Evolutionary conservation across 2,329 filamentous ascomycete genomes (phyloP).

Genomic region (Pyrenophora seminiperda): DNA sequence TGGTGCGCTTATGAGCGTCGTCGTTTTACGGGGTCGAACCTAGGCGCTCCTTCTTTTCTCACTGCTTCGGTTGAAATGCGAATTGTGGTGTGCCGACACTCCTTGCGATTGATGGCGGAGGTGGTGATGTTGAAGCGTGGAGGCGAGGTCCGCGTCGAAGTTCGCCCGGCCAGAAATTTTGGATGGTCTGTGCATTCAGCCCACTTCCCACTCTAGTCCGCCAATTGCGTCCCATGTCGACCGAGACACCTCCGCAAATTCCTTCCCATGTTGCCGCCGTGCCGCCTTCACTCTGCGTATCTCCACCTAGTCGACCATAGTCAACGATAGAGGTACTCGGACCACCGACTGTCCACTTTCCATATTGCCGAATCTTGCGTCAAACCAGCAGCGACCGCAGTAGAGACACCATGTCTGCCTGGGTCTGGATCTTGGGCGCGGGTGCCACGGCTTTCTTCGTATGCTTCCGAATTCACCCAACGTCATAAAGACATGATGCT

Average conservation of each 20-base stretch:
- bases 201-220: neutral
- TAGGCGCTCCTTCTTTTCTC: no score
- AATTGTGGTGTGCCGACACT: no score
- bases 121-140: slow-evolving; percentile 10
- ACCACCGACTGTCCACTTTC: neutral
- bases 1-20: no score
- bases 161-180: slow-evolving; percentile 19
- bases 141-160: slow-evolving; percentile 2
- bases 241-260: slow-evolving; percentile 33
- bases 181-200: slow-evolving; percentile 12
- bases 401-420: slow-evolving; percentile 59
- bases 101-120: slow-evolving; percentile 12
- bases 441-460: slow-evolving; percentile 71
- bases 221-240: slow-evolving; percentile 22
- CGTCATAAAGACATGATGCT: neutral
- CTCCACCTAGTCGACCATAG: slow-evolving; percentile 10
- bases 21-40: no score
- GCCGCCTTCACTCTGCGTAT: slow-evolving; percentile 5
- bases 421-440: slow-evolving; percentile 65
- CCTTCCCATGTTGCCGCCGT: slow-evolving; percentile 11
- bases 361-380: neutral
- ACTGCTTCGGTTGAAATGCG: no score
- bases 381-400: neutral
- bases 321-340: slow-evolving; percentile 1
- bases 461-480: slow-evolving; percentile 27